Evolutionary conservation across 1,139 yeast species (phyloP), one percentile per base, ranked within the genome.

Genomic region (Wickerhamomyces sp.): DNA sequence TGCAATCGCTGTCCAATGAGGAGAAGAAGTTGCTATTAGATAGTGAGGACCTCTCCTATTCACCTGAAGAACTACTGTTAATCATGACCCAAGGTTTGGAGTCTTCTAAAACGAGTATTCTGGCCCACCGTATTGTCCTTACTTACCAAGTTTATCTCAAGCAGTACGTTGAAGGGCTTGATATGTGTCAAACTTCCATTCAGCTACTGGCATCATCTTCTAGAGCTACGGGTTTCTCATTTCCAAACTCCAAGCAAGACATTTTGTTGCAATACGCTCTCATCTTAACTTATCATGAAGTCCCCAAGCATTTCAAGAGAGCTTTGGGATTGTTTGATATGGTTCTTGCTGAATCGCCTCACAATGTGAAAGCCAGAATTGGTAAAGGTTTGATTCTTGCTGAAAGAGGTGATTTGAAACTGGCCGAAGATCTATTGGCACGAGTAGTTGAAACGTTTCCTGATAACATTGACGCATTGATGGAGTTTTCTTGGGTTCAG

Each of bases 341-440:
- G 22, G 75, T 88, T 8, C 64, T 86, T 21, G 49, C 50, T 3
- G 61, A 62, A 4, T 74, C 73, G 35, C 76, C 79, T 0, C 50
- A 59, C 2, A 75, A 78, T 47, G 61, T 70, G 4, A 69, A 69
- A 32, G 95, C 96, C 0, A 68, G 73, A 42, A 70, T 89, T 23
- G 97, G 97, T 11, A 84, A 83, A 54, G 94, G 94, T 2, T 63
- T 85, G 44, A 83, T 91, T 42, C 65, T 75, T 27, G 72, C 83
- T 36, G 93, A 86, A 51, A 72, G 78, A 44, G 74, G 76, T 6
- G 68, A 79, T 14, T 67, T 75, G 40, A 48, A 52, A 2, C 67
- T 66, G 11, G 95, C 96, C 0, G 62, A 62, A 30, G 44, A 45
- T 1, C 51, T 84, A 7, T 64, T 91, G 12, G 55, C 60, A 22